phyloP scores from a whole-genome alignment of 176 grass and related monocot species.

The Lolium multiflorum region DNA sequence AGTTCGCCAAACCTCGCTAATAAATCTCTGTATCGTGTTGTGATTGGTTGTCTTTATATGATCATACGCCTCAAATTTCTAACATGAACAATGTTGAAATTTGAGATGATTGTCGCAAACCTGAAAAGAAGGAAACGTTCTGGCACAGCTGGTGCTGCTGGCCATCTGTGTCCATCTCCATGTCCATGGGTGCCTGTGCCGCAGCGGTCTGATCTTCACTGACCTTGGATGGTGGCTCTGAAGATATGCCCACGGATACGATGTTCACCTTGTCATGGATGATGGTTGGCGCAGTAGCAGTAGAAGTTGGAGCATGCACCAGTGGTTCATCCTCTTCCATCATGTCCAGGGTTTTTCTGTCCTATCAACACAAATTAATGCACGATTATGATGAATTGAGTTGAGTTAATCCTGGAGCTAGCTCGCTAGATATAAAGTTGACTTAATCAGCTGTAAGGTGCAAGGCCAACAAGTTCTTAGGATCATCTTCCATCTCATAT shows the following conservation, averaged over 20 bases:
- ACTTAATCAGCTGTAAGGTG: neutral
- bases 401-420: neutral
- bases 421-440: neutral
- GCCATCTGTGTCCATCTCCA: conserved; percentile 32
- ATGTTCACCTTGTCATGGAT: neutral
- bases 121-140: conserved; percentile 25
- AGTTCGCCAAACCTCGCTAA: neutral
- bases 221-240: neutral
- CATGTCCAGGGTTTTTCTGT: conserved; percentile 1
- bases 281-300: neutral
- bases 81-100: neutral
- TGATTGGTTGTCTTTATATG: neutral
- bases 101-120: conserved; percentile 28
- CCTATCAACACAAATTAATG: conserved; percentile 32
- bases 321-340: conserved; percentile 47
- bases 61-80: neutral
- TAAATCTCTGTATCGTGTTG: neutral
- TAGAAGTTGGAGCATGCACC: neutral
- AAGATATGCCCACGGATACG: conserved; percentile 12
- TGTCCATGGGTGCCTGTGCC: neutral
- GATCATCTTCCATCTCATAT: too few relatives aligned
- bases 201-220: neutral
- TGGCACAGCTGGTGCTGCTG: neutral
- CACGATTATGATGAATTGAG: neutral
- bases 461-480: too few relatives aligned